Evolutionary conservation across 2,329 filamentous ascomycete species (phyloP).

Genomic region (Venturia aucupariae): DNA sequence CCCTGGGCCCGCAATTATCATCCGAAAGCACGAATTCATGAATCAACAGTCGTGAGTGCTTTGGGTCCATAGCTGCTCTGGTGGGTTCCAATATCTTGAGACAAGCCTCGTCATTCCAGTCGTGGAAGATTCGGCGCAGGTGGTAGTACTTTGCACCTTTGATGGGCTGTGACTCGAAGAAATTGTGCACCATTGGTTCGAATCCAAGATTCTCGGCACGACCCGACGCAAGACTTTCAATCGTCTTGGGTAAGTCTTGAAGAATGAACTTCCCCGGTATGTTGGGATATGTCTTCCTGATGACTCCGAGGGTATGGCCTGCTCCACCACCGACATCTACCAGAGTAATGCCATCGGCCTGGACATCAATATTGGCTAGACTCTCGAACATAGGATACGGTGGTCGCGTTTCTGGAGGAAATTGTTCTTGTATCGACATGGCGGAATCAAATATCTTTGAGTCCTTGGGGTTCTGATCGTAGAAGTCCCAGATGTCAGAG

Average conservation of each 20-base stretch:
- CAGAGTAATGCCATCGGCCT: background rate
- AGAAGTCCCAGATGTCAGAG: background rate
- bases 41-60: slow-evolving; percentile 26
- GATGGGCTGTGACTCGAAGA: slow-evolving; percentile 18
- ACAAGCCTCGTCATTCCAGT: slow-evolving; percentile 24
- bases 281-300: slow-evolving; percentile 13
- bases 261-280: slow-evolving; percentile 14
- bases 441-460: background rate
- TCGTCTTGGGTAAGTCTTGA: slow-evolving; percentile 15
- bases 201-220: background rate
- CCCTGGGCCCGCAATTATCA: slow-evolving; percentile 27
- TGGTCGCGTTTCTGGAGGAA: slow-evolving; percentile 8
- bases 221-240: background rate
- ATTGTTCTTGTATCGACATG: slow-evolving; percentile 9
- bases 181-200: slow-evolving; percentile 11
- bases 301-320: slow-evolving; percentile 11
- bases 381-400: background rate
- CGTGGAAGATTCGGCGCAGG: slow-evolving; percentile 23
- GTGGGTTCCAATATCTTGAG: slow-evolving; percentile 22
- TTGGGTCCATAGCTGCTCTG: slow-evolving; percentile 21
- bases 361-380: background rate
- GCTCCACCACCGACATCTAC: slow-evolving; percentile 13
- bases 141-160: slow-evolving; percentile 16
- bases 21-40: slow-evolving; percentile 25
- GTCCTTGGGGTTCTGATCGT: background rate